Base-by-base conservation (phyloP, 257 asterid species). In the Nemophila menziesii region DNA sequence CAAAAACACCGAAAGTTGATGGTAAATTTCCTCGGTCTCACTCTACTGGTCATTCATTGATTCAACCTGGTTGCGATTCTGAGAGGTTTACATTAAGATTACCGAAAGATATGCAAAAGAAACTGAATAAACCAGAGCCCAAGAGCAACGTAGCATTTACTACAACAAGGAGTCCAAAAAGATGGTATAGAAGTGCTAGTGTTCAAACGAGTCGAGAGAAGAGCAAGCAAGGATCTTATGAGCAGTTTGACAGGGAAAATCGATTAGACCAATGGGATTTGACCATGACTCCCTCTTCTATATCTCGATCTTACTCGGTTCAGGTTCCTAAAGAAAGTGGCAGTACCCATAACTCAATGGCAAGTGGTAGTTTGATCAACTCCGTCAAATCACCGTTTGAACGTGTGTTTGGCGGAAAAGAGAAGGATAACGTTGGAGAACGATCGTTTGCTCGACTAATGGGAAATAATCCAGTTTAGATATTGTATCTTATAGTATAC, bases 81-180 rank as follows among this genome's bases (percentile, higher is more conserved):
- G 72, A 69, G 50, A 58, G 68, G 22, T 69, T 59, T 44, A 69
- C 76, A 0, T 40, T 69, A n/a, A 60, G 72, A 33, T 34, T 69
- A 26, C 65, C 76, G 0, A 56, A 43, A 45, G 71, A 60, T 21
- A 56, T 64, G 5, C 50, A 47, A 0, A 20, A 36, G 21, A 41
- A 52, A 10, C 44, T 69, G 36, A 46, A 60, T n/a, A 60, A 47
- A 14, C 33, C 68, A 0, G 62, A 49, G 33, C 49, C 44, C 10
- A 55, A 21, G 17, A 48, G 47, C 11, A 50, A 44, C 19, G 33
- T 55, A 16, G 12, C 50, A 1, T 60, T 69, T 33, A 57, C 65
- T 20, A 43, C 45, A 0, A 53, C 22, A 8, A 60, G 62, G 42
- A 69, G 72, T 33, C 36, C 54, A 33, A 29, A 20, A 33, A 63